These are phyloP conservation scores for Diaporthe amygdali DNA, from an alignment of 2,329 filamentous ascomycete species.

Conservation along the genomic window DNA sequence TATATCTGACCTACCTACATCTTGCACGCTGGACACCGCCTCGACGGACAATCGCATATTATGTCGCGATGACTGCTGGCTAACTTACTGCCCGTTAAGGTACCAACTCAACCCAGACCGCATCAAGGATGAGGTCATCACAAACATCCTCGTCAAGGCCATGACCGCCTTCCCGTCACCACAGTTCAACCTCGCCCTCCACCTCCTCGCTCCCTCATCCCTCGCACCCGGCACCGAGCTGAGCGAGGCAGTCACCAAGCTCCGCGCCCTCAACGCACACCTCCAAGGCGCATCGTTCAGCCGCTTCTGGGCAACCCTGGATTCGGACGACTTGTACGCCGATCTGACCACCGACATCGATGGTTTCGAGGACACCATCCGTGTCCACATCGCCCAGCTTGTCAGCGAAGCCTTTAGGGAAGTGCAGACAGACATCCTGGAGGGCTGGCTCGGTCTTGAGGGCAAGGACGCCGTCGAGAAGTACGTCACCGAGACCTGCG, in stretches of 20 bases:
- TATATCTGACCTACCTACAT: conserved; percentile 66
- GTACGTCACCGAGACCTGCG: conserved; percentile 84
- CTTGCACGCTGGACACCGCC: not conserved
- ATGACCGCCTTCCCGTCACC: conserved; percentile 96
- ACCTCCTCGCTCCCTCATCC: conserved; percentile 87
- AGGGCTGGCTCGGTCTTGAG: conserved; percentile 75
- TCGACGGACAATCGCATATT: not conserved
- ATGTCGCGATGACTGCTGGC: conserved; percentile 10
- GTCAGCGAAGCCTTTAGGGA: conserved; percentile 82
- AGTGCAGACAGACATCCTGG: conserved; percentile 69
- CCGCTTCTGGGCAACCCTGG: conserved; percentile 90
- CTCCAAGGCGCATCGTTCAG: conserved; percentile 91
- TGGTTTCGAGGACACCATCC: conserved; percentile 93
- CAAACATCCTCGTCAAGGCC: conserved; percentile 98
- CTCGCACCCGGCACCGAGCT: conserved; percentile 73
- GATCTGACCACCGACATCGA: conserved; percentile 93
- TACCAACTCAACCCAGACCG: conserved; percentile 99
- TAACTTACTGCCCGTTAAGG: conserved; percentile 51
- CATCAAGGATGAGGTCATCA: conserved; percentile 94
- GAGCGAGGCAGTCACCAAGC: conserved; percentile 88
- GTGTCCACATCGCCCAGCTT: conserved; percentile 86
- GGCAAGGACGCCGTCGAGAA: conserved; percentile 71
- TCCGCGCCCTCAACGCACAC: conserved; percentile 81
- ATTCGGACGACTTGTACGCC: conserved; percentile 93
- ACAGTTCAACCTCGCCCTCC: conserved; percentile 92